phyloP scores from a whole-genome alignment of 352 stramenopile species.

The Globisporangium parvum region DNA sequence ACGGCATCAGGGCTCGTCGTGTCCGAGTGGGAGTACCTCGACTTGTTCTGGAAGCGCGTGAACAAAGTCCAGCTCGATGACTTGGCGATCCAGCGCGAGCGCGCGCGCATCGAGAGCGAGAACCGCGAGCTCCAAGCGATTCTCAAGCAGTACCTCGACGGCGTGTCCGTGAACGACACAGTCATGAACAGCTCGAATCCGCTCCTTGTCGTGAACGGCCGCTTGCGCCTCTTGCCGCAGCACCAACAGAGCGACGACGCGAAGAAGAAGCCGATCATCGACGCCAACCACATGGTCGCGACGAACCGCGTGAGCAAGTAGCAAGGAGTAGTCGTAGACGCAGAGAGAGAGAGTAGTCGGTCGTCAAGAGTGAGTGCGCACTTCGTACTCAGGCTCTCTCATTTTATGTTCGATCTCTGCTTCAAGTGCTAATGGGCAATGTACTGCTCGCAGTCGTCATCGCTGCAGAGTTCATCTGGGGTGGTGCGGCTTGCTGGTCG shows the following conservation, averaged over 20 bases:
- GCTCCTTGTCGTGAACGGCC: conserved; percentile 21
- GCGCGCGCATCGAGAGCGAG: conserved; percentile 76
- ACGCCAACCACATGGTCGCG: conserved; percentile 78
- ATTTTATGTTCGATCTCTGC: too few relatives aligned
- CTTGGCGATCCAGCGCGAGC: conserved; percentile 85
- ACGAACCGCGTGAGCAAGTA: conserved; percentile 58
- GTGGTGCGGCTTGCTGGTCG: too few relatives aligned
- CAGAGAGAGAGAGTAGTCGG: too few relatives aligned
- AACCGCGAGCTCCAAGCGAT: conserved; percentile 78
- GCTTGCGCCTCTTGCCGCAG: too few relatives aligned
- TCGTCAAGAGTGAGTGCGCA: conserved; percentile 11
- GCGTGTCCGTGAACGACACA: conserved; percentile 90
- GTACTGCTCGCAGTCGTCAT: too few relatives aligned
- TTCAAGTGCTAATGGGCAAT: too few relatives aligned
- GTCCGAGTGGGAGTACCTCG: conserved; percentile 9
- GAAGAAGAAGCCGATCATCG: conserved; percentile 76
- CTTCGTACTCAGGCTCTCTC: too few relatives aligned
- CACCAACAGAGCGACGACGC: conserved; percentile 53
- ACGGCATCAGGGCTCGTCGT: too few relatives aligned
- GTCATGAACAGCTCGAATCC: conserved; percentile 89
- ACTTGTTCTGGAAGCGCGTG: conserved; percentile 93
- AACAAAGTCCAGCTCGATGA: conserved; percentile 94
- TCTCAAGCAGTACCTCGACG: conserved; percentile 91
- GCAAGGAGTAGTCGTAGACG: too few relatives aligned
- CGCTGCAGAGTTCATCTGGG: too few relatives aligned